Percentiles rank a stretch among this genome's conserved stretches.
Conservation (phyloP, 202 grass and related monocot genomes). For the Carex sylvatica region DNA sequence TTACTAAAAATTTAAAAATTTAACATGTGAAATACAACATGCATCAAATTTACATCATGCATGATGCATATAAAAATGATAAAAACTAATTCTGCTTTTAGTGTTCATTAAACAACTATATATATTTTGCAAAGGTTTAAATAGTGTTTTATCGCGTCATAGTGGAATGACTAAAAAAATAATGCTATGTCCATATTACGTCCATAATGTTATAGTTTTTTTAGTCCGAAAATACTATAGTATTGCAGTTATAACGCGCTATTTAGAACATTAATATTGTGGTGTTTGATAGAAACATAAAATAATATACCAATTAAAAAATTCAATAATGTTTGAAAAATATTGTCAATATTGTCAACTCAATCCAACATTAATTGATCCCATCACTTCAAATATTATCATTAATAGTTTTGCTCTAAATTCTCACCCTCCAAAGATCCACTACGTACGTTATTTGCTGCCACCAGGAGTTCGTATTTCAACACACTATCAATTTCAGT, state of each 20-base stretch:
- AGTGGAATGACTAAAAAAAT: too few relatives aligned
- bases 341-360: too few relatives aligned
- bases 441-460: neutral
- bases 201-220: too few relatives aligned
- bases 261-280: neutral
- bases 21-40: neutral
- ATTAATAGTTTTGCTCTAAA: too few relatives aligned
- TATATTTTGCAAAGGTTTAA: neutral
- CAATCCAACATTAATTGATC: too few relatives aligned
- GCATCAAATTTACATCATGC: neutral
- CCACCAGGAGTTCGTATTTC: neutral
- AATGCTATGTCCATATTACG: too few relatives aligned
- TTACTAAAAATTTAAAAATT: too few relatives aligned
- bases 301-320: neutral
- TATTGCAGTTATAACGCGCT: too few relatives aligned
- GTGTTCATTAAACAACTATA: neutral
- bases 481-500: too few relatives aligned
- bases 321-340: neutral
- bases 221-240: too few relatives aligned
- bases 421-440: neutral
- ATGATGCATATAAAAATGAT: neutral
- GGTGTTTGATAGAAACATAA: neutral
- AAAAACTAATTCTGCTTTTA: neutral
- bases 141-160: too few relatives aligned
- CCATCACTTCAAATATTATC: too few relatives aligned